Evolutionary conservation across 2,329 filamentous ascomycete genomes (phyloP), one percentile per base, ranked within the genome.

Genomic region (Chrysosporium keratinophilum): DNA sequence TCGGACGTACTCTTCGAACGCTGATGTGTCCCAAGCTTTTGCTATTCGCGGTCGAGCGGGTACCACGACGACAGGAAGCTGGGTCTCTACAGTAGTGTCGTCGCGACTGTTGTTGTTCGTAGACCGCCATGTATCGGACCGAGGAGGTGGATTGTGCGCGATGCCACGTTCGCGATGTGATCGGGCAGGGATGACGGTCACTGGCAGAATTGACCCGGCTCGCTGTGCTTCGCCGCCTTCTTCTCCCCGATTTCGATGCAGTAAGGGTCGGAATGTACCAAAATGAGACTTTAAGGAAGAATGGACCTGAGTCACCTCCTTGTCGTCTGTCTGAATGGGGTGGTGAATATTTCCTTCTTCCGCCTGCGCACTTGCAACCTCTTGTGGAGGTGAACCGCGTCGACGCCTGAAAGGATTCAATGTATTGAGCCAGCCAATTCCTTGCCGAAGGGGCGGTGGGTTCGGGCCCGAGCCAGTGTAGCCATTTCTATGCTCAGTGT

Each of bases 341-440:
- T 57, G 33, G 40, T 49, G 49, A 45, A 56, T 54, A n/a, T 46
- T 54, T 10, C 45, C 45, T 54, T 57, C 56, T 20, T 75, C 71
- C 37, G 76, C 75, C 60, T 76, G 73, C 2, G 79, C 80, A 49
- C 74, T 75, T 31, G 78, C 78, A 43, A 84, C 73, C 64, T 83
- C 80, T 34, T 75, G 75, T 5, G 81, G 81, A 10, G 80, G 77
- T 31, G 78, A 78, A 1, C 75, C 75, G 28, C 77, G 76, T 61
- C 77, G 75, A 42, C 78, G 71, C 60, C 76, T 78, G 66, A 84
- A 84, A 0, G 78, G 76, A 56, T 81, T 79, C 6, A 76, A 63
- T 6, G 81, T 69, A 28, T 69, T 66, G 47, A 76, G 71, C 78
- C 78, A 81, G 52, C 66, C 60, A 1, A 62, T 60, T 43, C 69